Conservation (phyloP, 257 asterid species). For the Rehmannia glutinosa region DNA sequence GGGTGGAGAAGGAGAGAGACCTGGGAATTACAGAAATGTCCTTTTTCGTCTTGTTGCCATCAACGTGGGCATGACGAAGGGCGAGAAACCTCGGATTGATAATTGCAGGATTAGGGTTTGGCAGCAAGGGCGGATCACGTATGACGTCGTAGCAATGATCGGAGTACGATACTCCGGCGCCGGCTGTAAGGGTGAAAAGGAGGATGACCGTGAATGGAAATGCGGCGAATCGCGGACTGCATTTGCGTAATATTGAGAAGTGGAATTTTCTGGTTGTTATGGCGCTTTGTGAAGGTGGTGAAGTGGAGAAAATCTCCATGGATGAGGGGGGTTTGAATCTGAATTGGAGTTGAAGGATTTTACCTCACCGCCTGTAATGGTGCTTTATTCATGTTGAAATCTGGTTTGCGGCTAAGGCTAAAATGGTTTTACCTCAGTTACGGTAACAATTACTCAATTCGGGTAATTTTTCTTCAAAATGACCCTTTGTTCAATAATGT, state of each 20-base stretch:
- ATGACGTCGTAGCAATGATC: constrained; percentile 48
- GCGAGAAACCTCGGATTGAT: constrained; percentile 24
- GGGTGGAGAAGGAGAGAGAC: constrained; percentile 37
- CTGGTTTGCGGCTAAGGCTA: no score
- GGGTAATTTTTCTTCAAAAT: no score
- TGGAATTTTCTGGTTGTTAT: not conserved
- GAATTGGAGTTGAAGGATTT: not conserved
- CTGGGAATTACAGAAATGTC: constrained; percentile 18
- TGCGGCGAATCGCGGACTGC: constrained; percentile 7
- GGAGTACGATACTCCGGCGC: constrained; percentile 40
- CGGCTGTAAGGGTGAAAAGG: constrained; percentile 12
- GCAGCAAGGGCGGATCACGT: constrained; percentile 31
- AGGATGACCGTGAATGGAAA: constrained; percentile 26
- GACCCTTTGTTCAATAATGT: no score
- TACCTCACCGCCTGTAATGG: not conserved
- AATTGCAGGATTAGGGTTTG: constrained; percentile 28
- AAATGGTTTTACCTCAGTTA: no score
- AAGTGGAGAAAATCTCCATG: constrained; percentile 26
- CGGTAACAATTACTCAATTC: no score
- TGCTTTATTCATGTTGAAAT: not conserved
- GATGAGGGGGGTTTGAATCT: constrained; percentile 23
- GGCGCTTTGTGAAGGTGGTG: constrained; percentile 9
- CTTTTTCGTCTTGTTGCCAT: constrained; percentile 16
- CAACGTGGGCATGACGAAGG: constrained; percentile 35
- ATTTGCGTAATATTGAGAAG: not conserved